A percentile compares a stretch with the other conserved stretches of the same genome.
Conservation (phyloP, 2,329 filamentous ascomycete genomes). For the Scolecobasidium constrictum region DNA sequence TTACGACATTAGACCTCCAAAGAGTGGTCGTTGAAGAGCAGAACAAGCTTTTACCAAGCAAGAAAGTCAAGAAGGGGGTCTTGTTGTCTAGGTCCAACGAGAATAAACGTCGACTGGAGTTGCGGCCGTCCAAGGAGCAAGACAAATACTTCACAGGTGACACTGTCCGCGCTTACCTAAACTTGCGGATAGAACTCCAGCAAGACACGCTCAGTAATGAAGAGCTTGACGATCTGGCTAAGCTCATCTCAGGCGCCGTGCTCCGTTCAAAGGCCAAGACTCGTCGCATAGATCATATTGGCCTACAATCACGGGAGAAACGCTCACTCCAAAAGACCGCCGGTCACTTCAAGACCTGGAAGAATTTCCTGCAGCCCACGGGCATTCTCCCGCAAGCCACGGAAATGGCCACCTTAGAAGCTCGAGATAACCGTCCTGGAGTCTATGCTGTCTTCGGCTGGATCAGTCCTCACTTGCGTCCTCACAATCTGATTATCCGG, state of each 20-base stretch:
- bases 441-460: not conserved
- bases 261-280: not conserved
- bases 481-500: not conserved
- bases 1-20: slow-evolving; percentile 1
- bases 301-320: not conserved
- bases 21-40: not conserved
- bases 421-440: not conserved
- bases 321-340: not conserved
- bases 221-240: slow-evolving; percentile 5
- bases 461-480: not conserved
- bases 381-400: no score
- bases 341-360: no score
- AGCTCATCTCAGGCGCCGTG: not conserved
- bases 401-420: no score
- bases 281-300: not conserved
- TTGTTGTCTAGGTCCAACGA: not conserved
- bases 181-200: slow-evolving; percentile 4
- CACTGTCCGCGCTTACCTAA: not conserved
- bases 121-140: not conserved
- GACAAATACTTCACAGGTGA: not conserved
- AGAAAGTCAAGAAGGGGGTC: not conserved
- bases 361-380: no score
- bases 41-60: no score
- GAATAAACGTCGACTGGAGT: not conserved
- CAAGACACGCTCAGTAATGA: not conserved